Conservation (phyloP, 192 early-diverging fungal genomes). For the Umbelopsis isabellina region DNA sequence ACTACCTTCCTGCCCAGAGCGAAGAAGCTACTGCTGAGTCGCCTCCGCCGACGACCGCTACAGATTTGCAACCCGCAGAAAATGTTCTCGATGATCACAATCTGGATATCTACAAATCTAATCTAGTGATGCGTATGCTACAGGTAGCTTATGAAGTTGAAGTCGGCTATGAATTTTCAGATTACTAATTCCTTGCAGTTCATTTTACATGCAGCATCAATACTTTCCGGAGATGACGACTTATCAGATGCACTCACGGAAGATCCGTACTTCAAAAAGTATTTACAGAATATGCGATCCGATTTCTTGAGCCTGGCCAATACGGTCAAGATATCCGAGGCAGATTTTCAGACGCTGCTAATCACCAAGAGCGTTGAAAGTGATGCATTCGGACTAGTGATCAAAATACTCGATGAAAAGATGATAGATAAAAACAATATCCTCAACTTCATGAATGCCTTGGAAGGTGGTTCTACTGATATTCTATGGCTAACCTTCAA, state of each 20-base stretch:
- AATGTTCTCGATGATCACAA: constrained; percentile 36
- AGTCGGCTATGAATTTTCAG: background rate
- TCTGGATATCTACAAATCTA: constrained; percentile 58
- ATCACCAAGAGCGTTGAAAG: constrained; percentile 46
- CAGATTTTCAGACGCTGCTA: constrained; percentile 53
- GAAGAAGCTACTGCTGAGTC: background rate
- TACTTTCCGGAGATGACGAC: background rate
- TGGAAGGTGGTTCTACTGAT: constrained; percentile 33
- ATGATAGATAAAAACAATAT: constrained; percentile 27
- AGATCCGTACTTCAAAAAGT: constrained; percentile 27
- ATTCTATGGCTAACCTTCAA: constrained; percentile 27
- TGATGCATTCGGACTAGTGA: constrained; percentile 35
- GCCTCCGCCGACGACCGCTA: background rate
- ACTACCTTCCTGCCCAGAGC: background rate
- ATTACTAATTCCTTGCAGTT: background rate
- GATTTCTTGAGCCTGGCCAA: constrained; percentile 56
- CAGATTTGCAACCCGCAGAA: constrained; percentile 6
- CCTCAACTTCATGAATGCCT: constrained; percentile 34
- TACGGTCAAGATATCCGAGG: constrained; percentile 51
- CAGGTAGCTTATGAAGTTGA: constrained; percentile 46
- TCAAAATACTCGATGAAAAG: constrained; percentile 33
- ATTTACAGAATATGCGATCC: background rate
- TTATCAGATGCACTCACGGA: constrained; percentile 31
- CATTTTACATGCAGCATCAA: background rate
- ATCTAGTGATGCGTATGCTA: constrained; percentile 62